Evolutionary conservation across 1,284 basidiomycete genomes (phyloP), one percentile per base, ranked within the genome.

Genomic region (Puccinia horiana): DNA sequence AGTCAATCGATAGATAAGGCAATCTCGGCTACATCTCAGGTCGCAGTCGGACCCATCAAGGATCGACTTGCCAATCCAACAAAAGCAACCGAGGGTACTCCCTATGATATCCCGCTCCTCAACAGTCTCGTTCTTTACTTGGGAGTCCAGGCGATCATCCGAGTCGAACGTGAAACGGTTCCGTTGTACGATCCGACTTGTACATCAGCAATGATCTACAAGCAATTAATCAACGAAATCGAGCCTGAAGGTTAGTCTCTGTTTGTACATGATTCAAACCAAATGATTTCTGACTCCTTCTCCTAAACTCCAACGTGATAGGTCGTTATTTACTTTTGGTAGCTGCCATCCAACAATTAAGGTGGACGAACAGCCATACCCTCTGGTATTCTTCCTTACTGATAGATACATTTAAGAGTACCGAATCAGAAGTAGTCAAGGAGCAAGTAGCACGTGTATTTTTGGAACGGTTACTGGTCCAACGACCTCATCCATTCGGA

Each of bases 401-500:
- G 82, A 90, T 98, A 70, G 90, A 95, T 87, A 91, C 97, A 63
- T 99, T 98, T 88, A 86, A 89, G 65, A 91, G 94, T 85, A 89
- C 92, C 77, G 90, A 37, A 20, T 84, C 91, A 83, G 92, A 93
- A 75, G 90, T 90, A 61, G 93, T 97, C 88, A 91, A 92, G 84
- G 96, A 98, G 88, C 91, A 96, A 84, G 92, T 97, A 88, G 93
- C 94, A 58, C 93, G 93, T 82, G 94, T 97, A 42, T 90, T 99
- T 40, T 89, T 99, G 84, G 96, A 98, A 87, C 91, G 96, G 54
- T 93, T 98, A 88, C 91, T 98, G 83, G 95, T 95, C 79, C 92
- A 95, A 86, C 92, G 94, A 63, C 96, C 96, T 77, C 96, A 98
- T 86, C 95, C 96, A n/a, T 98, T 95, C 94, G 96, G 96, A 82